Base-by-base conservation (phyloP, 2,329 filamentous ascomycete genomes). In the Clarireedia monteithiana region DNA sequence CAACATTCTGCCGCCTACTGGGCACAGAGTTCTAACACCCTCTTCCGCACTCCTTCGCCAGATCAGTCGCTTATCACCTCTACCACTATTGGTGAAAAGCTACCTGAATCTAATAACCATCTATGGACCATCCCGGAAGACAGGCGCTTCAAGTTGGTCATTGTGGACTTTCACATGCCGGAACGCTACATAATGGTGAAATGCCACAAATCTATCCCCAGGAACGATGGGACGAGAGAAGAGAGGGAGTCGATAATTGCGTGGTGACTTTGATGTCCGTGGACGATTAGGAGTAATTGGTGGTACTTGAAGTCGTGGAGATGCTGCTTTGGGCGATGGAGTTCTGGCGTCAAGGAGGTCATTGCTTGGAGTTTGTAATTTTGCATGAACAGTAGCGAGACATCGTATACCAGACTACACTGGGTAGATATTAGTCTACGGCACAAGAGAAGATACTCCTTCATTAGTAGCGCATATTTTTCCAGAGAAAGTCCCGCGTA, bases 131-230 rank as follows among this genome's bases (percentile, higher is more conserved):
- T 67, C 9, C 65, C 65, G 1, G 64, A 64, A 53, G 55, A 62
- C 24, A 66, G 64, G 47, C 52, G 66, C 42, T 58, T 67, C 14
- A 60, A 61, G 48, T 48, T 68, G 9, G 62, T 57, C 47, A 50
- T 60, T 17, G 57, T 65, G 7, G 62, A 66, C 50, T 66, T 61
- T 24, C 62, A 66, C 56, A 60, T 66, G 17, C 58, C 59, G 6
- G 63, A 67, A 20, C 59, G 65, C 5, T 62, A 65, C 55, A 61
- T 67, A 6, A 63, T 60, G 45, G 61, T 67, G 7, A 62, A 61
- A 23, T 63, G 62, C 44, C 60, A 64, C 17, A 60, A 54, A 36
- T 59, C 53, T 9, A 12, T 67, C 5, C 27, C 48, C 17, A 53
- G 49, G 4, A 59, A 49, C 17, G 62, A 66, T 56, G 66, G 64